These are phyloP conservation scores for Musa itinerans DNA, from an alignment of 176 grass and related monocot species.

Conservation along the genomic window DNA sequence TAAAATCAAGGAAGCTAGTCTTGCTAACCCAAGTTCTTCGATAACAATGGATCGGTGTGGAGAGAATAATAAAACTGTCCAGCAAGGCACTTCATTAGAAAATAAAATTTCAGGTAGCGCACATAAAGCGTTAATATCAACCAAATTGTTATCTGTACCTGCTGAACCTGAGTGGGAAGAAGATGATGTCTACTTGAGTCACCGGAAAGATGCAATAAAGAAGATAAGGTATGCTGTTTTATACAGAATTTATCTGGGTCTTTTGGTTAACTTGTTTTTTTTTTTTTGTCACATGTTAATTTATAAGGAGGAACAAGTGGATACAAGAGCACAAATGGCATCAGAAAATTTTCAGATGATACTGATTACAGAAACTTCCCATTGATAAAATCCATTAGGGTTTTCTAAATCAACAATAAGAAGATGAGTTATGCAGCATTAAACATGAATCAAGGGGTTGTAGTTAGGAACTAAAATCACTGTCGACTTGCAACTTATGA, in stretches of 20 bases:
- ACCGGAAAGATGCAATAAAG: conserved; percentile 78
- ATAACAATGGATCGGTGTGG: neutral
- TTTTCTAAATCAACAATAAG: too few relatives aligned
- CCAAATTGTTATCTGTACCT: conserved; percentile 30
- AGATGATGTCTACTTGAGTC: conserved; percentile 58
- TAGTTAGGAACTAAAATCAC: too few relatives aligned
- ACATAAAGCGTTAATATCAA: conserved; percentile 23
- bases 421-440: too few relatives aligned
- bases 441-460: too few relatives aligned
- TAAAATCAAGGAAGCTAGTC: conserved; percentile 16
- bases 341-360: too few relatives aligned
- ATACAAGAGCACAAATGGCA: neutral
- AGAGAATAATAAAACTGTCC: conserved; percentile 14
- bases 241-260: neutral
- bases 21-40: conserved; percentile 26
- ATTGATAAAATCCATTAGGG: too few relatives aligned
- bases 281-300: neutral
- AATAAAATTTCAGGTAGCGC: conserved; percentile 28
- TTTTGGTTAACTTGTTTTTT: neutral
- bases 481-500: too few relatives aligned
- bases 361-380: too few relatives aligned
- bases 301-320: neutral
- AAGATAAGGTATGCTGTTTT: conserved; percentile 54
- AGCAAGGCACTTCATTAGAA: conserved; percentile 15
- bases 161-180: conserved; percentile 54